Evolutionary conservation across 306 rosid species (phyloP).

Genomic region (Sesbania bispinosa): DNA sequence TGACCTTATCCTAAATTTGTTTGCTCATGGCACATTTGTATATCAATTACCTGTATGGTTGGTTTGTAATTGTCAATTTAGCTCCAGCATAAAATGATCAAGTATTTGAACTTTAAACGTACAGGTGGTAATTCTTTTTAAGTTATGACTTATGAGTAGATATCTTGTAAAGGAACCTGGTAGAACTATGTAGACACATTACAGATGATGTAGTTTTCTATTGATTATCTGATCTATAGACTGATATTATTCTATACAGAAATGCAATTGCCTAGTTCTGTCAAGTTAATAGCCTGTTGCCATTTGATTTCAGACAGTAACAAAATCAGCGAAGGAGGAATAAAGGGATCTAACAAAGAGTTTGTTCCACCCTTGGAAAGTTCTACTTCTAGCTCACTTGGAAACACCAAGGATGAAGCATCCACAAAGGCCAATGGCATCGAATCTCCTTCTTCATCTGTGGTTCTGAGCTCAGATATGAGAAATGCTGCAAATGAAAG

Average conservation of each 20-base stretch:
- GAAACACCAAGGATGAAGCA: slow-evolving; percentile 23
- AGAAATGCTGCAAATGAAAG: slow-evolving; percentile 18
- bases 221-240: slow-evolving; percentile 2
- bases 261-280: slow-evolving; percentile 18
- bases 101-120: slow-evolving; percentile 17
- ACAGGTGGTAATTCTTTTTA: neutral
- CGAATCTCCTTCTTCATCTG: slow-evolving; percentile 28
- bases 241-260: neutral
- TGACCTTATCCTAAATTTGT: neutral
- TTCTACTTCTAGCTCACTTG: slow-evolving; percentile 24
- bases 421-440: slow-evolving; percentile 31
- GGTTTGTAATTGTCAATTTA: slow-evolving; percentile 17
- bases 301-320: slow-evolving; percentile 48
- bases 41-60: slow-evolving; percentile 12
- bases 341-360: slow-evolving; percentile 30
- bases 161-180: neutral
- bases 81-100: neutral
- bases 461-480: slow-evolving; percentile 10
- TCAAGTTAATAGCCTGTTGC: slow-evolving; percentile 20
- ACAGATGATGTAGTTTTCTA: neutral
- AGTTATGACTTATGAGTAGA: neutral
- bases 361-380: slow-evolving; percentile 25
- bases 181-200: neutral
- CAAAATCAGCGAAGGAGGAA: slow-evolving; percentile 30
- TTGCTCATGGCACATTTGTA: neutral